These are phyloP conservation scores for Aspergillus texensis DNA, from an alignment of 2,329 filamentous ascomycete species.

Conservation along the genomic window DNA sequence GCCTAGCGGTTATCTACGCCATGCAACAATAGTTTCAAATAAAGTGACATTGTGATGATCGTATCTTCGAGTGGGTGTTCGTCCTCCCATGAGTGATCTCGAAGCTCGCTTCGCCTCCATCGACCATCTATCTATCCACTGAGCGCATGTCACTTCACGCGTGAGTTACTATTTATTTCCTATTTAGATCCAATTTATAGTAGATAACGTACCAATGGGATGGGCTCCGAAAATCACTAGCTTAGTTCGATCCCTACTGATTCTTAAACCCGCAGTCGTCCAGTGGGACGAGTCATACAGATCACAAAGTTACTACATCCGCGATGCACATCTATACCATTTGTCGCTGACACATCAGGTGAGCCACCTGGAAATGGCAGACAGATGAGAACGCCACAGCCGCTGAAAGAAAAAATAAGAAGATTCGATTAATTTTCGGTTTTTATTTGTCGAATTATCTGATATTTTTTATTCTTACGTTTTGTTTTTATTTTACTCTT, in stretches of 20 bases:
- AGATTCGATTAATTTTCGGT: background rate
- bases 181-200: background rate
- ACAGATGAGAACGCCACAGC: conserved; percentile 1
- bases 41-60: background rate
- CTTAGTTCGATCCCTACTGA: background rate
- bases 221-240: background rate
- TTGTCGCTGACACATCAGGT: conserved; percentile 7
- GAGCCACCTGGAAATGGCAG: background rate
- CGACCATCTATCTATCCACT: background rate
- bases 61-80: background rate
- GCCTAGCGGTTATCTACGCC: conserved; percentile 6
- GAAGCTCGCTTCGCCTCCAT: background rate
- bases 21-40: conserved; percentile 12
- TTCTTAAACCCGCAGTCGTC: background rate
- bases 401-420: background rate
- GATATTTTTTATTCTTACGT: too few relatives aligned
- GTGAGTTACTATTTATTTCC: background rate
- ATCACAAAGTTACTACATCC: conserved; percentile 2
- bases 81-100: background rate
- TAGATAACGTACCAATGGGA: background rate
- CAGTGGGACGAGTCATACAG: conserved; percentile 2
- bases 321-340: conserved; percentile 3
- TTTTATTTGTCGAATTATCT: background rate
- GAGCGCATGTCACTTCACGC: background rate
- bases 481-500: background rate